These are phyloP conservation scores for Trichoderma sp. DNA, from an alignment of 2,329 filamentous ascomycete genomes.

Conservation along the genomic window DNA sequence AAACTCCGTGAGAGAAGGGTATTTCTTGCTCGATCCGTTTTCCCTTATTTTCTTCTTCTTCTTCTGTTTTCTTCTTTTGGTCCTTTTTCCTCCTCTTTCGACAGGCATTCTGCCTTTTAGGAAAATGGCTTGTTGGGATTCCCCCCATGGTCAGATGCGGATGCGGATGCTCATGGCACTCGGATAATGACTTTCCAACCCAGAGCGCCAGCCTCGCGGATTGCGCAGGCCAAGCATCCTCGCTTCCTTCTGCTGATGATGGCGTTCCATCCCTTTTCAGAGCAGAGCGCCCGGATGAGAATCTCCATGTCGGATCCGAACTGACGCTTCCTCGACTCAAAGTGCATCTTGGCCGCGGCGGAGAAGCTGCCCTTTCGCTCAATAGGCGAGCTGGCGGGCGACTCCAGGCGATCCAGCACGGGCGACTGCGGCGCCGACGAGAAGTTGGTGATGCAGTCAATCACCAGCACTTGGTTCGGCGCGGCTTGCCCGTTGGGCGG, in stretches of 20 bases:
- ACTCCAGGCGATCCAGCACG: constrained; percentile 43
- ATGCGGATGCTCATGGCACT: constrained; percentile 47
- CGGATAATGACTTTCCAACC: constrained; percentile 69
- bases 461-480: constrained; percentile 54
- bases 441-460: constrained; percentile 65
- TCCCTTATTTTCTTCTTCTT: not conserved
- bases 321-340: constrained; percentile 59
- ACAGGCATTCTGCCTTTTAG: not conserved
- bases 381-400: constrained; percentile 36
- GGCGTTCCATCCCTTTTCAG: constrained; percentile 73
- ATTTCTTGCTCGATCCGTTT: constrained; percentile 5
- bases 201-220: constrained; percentile 72
- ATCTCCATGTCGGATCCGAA: constrained; percentile 69
- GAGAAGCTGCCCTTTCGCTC: constrained; percentile 45
- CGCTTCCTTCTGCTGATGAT: constrained; percentile 67
- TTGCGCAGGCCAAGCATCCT: constrained; percentile 72
- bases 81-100: not conserved
- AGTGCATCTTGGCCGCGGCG: constrained; percentile 56
- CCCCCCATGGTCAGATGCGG: not conserved
- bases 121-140: not conserved
- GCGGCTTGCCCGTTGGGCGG: constrained; percentile 38
- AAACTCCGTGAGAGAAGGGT: constrained; percentile 19
- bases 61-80: not conserved
- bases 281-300: constrained; percentile 71
- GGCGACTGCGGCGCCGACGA: constrained; percentile 53